Evolutionary conservation across 202 grass and related monocot species (phyloP), one percentile per base, ranked within the genome.

Genomic region (Panicum hallii): DNA sequence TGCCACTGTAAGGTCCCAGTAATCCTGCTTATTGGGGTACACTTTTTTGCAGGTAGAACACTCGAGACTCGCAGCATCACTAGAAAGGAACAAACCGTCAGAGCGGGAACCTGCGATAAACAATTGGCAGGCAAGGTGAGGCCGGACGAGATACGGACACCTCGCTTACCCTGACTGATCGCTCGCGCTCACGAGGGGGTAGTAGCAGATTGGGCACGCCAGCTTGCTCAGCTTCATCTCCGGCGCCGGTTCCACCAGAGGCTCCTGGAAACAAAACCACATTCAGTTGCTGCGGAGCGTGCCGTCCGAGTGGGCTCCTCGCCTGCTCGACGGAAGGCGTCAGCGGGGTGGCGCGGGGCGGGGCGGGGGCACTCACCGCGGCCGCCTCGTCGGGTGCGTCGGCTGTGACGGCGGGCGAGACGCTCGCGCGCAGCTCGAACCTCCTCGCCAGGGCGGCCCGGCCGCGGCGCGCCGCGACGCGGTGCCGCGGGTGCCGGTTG

Each of bases 201-300:
- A 84, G 38, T 97, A 97, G 79, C 94, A 97, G 81, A 94, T 91
- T 89, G 94, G 94, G 13, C 90, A 97, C 13, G 88, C 94, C 28
- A 97, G 67, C 46, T 86, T 94, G n/a, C 52, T 88, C 68, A 95
- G 77, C 72, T 95, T 81, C 9, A 46, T 23, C 65, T 72, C 78
- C 40, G 20, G 3, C 54, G 16, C 64, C 34, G 11, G 12, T 69
- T 63, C 62, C 62, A 87, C 75, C 68, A 20, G 30, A 55, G 84
- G 26, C 20, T 75, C 89, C 84, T 90, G 69, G 4, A 81, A 30
- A 64, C 4, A 45, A 13, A 47, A 43, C n/a, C 26, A 14, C 0
- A 58, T 10, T 75, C 0, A 7, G 10, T 44, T n/a, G 19, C 57
- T 4, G 9, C n/a, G 22, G 48, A 26, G 42, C 1, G 16, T 63